Percentiles rank a stretch among this genome's conserved stretches.
Evolutionary conservation across 2,329 filamentous ascomycete genomes (phyloP).

Genomic region (Botrytis elliptica): DNA sequence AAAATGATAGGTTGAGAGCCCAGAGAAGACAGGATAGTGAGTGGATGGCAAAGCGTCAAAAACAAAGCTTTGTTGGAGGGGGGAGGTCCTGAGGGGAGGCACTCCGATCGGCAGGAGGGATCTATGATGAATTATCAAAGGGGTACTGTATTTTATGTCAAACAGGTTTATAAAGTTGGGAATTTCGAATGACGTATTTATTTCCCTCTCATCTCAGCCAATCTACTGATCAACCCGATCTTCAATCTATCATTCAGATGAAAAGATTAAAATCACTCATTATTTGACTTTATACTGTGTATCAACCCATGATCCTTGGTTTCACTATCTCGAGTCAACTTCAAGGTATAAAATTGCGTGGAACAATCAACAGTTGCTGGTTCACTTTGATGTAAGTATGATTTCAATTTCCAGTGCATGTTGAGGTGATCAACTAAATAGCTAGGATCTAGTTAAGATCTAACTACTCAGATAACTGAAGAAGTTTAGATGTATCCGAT

Average conservation of each 20-base stretch:
- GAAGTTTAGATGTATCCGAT: background rate
- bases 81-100: background rate
- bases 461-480: background rate
- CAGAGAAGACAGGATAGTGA: background rate
- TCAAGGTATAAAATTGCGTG: background rate
- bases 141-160: background rate
- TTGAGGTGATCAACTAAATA: background rate
- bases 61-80: background rate
- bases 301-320: background rate
- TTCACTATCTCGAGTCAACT: background rate
- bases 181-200: background rate
- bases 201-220: background rate
- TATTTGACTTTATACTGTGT: too few species aligned
- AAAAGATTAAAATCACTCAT: background rate
- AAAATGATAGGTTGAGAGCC: conserved; percentile 3
- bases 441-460: background rate
- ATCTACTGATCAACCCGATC: too few species aligned
- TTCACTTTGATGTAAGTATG: background rate
- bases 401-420: background rate
- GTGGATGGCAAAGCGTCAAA: background rate
- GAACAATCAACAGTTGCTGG: background rate
- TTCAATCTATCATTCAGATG: background rate
- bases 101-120: background rate
- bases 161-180: background rate
- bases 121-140: background rate